Evolutionary conservation across 352 stramenopile species (phyloP).

Genomic region (Achlya hypogyna): DNA sequence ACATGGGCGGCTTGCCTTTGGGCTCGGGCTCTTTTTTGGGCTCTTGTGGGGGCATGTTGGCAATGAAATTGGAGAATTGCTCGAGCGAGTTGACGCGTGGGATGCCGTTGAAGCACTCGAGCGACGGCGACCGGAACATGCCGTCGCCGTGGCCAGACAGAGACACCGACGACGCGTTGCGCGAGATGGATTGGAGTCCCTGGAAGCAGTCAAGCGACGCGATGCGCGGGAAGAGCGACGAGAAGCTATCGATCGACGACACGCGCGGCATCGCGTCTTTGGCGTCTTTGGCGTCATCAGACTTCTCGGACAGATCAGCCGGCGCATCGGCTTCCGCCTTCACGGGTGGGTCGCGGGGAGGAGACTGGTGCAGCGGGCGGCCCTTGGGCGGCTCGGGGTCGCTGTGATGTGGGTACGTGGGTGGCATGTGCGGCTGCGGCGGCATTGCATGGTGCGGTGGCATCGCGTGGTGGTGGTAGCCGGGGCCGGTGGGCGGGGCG

Average conservation of each 20-base stretch:
- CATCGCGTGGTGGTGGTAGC: not conserved
- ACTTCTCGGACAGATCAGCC: not conserved
- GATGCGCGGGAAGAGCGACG: constrained; percentile 69
- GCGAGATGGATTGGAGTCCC: constrained; percentile 23
- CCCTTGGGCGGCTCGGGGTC: too few species aligned
- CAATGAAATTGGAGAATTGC: constrained; percentile 21
- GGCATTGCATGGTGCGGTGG: constrained; percentile 27
- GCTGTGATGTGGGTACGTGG: constrained; percentile 22
- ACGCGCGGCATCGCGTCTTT: constrained; percentile 48
- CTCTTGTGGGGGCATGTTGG: constrained; percentile 9
- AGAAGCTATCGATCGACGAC: constrained; percentile 81
- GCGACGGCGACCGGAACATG: constrained; percentile 23
- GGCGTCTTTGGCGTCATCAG: not conserved
- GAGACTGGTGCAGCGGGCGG: not conserved
- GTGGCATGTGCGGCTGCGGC: constrained; percentile 26
- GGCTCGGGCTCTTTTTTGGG: not conserved
- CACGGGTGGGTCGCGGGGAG: not conserved
- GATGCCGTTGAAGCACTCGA: constrained; percentile 75
- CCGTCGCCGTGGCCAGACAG: constrained; percentile 23
- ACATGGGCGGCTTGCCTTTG: not conserved
- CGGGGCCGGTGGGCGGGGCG: not conserved
- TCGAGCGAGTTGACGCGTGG: constrained; percentile 69
- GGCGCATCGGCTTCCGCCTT: not conserved
- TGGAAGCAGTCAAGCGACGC: constrained; percentile 78
- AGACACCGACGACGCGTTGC: constrained; percentile 9